Conservation (phyloP, 2,329 filamentous ascomycete species). For the Colletotrichum sp. region DNA sequence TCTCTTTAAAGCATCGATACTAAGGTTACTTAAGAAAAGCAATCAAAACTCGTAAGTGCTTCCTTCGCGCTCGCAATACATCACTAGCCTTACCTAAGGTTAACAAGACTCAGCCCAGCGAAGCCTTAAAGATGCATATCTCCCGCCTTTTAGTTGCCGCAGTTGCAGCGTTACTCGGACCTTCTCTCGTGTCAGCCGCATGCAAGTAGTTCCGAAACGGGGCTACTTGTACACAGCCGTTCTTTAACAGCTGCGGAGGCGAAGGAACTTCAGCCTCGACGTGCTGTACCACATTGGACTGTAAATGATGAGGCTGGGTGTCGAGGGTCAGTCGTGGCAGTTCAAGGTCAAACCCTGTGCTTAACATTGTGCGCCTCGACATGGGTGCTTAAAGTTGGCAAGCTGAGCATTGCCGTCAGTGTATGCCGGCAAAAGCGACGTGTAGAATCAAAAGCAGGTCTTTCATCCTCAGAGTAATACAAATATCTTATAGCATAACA, state of each 20-base stretch:
- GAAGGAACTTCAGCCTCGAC: background rate
- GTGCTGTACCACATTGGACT: background rate
- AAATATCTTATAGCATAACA: no score
- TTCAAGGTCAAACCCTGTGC: background rate
- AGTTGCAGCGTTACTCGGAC: background rate
- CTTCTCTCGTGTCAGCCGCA: background rate
- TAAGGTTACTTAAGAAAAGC: background rate
- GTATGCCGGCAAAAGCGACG: background rate
- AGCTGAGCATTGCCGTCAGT: background rate
- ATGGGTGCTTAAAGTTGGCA: background rate
- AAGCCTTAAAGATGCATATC: background rate
- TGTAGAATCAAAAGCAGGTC: background rate
- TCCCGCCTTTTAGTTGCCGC: background rate
- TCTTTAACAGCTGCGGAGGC: background rate
- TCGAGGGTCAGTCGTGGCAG: background rate
- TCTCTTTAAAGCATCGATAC: background rate
- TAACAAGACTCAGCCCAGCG: background rate
- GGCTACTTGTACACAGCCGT: fast-evolving
- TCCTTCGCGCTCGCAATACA: background rate
- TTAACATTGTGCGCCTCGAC: background rate
- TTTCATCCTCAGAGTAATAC: no score
- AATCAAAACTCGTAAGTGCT: background rate
- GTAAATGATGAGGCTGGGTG: background rate
- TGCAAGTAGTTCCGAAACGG: background rate
- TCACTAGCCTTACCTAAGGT: background rate